Base-by-base conservation (phyloP, 2,329 filamentous ascomycete genomes). In the Fusarium nanum region DNA sequence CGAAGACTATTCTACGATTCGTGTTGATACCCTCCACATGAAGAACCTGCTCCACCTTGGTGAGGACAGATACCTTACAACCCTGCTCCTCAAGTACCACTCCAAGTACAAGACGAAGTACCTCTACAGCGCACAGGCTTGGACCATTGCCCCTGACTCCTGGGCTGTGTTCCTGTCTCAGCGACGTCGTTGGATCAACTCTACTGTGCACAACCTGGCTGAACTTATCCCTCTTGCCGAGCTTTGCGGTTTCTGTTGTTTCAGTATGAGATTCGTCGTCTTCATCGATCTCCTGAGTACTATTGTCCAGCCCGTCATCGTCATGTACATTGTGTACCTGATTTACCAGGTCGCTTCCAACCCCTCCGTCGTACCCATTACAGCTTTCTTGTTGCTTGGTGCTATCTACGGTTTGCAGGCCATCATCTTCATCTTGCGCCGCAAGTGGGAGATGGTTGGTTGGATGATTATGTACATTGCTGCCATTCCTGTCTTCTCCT, bases 381-480 rank as follows among this genome's bases (percentile, higher is more conserved):
- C 92, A 1, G 91, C 96, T 1, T 97, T 99, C 79, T 88, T 99
- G 77, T 85, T 99, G 50, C 87, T 99, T 12, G 96, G 89, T 76
- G 95, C 92, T n/a, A 96, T 99, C 75, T 99, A 98, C 79, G 96
- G 96, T 89, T 84, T 99, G 16, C 96, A 99, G 77, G 95, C 93
- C 45, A 91, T 98, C 77, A 98, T 99, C 80, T 99, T 99, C 84
- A 97, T 98, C 76, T 78, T 98, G 60, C 92, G 93, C 62, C 92
- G 95, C 76, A 98, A 98, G 84, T 99, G 96, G 96, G 95, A 99
- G 80, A 98, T 98, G 95, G 92, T 99, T 73, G 96, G 95, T 37
- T 99, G 96, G 96, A 98, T 99, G 94, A 86, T 99, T 73, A 89
- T 99, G 68, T 99, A 99, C 81, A 88, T 99, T 64, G 69, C 96